phyloP scores from a whole-genome alignment of 306 rosid species.

The Begonia peltatifolia region DNA sequence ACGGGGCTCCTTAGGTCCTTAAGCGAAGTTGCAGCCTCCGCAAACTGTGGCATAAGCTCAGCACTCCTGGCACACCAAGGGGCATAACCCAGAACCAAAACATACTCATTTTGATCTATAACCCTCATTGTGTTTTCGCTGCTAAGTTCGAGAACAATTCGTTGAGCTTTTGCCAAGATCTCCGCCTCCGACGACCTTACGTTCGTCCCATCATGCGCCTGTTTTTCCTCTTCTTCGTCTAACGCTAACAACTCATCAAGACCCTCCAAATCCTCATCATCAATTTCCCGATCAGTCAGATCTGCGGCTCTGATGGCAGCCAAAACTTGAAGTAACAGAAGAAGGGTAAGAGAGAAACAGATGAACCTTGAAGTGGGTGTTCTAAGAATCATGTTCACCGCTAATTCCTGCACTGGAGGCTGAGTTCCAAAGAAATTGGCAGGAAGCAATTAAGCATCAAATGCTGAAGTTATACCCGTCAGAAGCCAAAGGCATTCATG shows the following conservation, averaged over 20 bases:
- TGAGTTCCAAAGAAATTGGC: background rate
- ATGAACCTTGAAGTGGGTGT: slow-evolving; percentile 37
- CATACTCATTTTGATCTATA: slow-evolving; percentile 50
- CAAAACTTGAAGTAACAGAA: slow-evolving; percentile 24
- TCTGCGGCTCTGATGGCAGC: slow-evolving; percentile 29
- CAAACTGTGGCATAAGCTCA: slow-evolving; percentile 90
- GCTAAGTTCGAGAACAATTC: slow-evolving; percentile 71
- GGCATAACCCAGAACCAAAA: slow-evolving; percentile 76
- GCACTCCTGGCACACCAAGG: slow-evolving; percentile 98
- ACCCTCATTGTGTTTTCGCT: slow-evolving; percentile 57
- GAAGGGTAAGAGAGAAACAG: slow-evolving; percentile 31
- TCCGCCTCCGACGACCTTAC: slow-evolving; percentile 68
- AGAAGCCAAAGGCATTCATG: background rate
- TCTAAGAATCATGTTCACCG: slow-evolving; percentile 6
- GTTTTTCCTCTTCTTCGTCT: slow-evolving; percentile 52
- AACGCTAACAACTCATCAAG: slow-evolving; percentile 60
- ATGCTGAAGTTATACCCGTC: background rate
- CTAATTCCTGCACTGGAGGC: too few relatives aligned
- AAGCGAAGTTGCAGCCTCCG: slow-evolving; percentile 75
- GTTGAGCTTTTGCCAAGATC: slow-evolving; percentile 64
- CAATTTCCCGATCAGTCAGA: slow-evolving; percentile 17
- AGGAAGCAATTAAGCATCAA: background rate
- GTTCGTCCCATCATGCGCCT: slow-evolving; percentile 15
- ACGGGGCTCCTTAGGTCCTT: slow-evolving; percentile 52
- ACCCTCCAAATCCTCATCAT: slow-evolving; percentile 40